Evolutionary conservation across 306 rosid species (phyloP), one percentile per base, ranked within the genome.

Genomic region (cucumber (Cucumis sativus)): DNA sequence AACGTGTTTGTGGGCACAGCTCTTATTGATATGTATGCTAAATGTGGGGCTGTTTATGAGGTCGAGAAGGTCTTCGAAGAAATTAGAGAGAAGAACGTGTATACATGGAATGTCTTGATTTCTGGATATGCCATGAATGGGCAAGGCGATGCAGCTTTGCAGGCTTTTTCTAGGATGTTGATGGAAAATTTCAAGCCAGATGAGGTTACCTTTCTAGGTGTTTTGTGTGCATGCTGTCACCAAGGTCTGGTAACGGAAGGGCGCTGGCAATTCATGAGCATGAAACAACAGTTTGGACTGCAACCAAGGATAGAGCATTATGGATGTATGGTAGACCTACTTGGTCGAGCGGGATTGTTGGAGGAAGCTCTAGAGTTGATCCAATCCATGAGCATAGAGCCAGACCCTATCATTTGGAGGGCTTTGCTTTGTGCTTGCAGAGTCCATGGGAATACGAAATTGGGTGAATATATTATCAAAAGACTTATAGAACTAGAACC

Each of bases 321-420:
- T 23, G 79, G 79, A 57, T 58, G 79, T 75, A 75, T 75, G 79
- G 79, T 75, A 4, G 79, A 75, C 79, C 79, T 75, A 56, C 79
- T 75, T 7, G 79, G 79, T 59, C 79, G 71, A 76, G 70, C 71
- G 0, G 79, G 79, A 14, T 20, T 58, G 40, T 76, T 76, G 70
- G 71, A 76, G 37, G 79, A 60, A 76, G 79, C 79, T 25, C 40
- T 7, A 37, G 71, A 76, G 57, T 2, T 76, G 6, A 76, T 76
- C 40, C 45, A 59, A 60, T 58, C 79, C 17, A 76, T 61, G 71
- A 60, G 39, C 57, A 76, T 76, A 21, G 17, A 76, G 25, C 71
- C 79, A 6, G 79, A 75, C 57, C 79, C 79, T 25, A 59, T 75
- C 33, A 75, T 75, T 75, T 75, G 69, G 79, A 75, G 69, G 69